Conservation (phyloP, 2,329 filamentous ascomycete species). For the Aspergillus costaricaensis region DNA sequence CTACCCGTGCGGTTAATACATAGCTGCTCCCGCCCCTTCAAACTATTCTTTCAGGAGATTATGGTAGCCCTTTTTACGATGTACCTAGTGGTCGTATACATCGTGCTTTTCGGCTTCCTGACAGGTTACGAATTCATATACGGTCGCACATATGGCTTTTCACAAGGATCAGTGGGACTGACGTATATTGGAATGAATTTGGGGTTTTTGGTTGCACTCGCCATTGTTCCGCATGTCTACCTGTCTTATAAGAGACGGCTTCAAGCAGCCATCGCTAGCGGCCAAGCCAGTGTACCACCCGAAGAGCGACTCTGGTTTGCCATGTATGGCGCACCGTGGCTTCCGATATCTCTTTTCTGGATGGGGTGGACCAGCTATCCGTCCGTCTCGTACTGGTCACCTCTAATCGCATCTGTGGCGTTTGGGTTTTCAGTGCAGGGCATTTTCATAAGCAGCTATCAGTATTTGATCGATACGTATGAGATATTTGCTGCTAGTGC, state of each 20-base stretch:
- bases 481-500: constrained; percentile 54
- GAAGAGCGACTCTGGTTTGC: constrained; percentile 58
- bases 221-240: constrained; percentile 48
- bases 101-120: constrained; percentile 36
- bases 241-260: constrained; percentile 30
- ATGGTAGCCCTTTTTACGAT: constrained; percentile 32
- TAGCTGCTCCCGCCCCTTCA: constrained; percentile 50
- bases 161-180: constrained; percentile 48
- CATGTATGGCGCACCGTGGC: constrained; percentile 53
- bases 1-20: constrained; percentile 44
- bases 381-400: constrained; percentile 52
- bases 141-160: constrained; percentile 50
- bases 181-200: constrained; percentile 53
- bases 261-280: constrained; percentile 29
- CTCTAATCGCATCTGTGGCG: constrained; percentile 51
- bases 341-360: constrained; percentile 60
- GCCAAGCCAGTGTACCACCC: constrained; percentile 47
- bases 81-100: constrained; percentile 34
- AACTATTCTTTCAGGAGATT: constrained; percentile 50
- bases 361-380: constrained; percentile 57
- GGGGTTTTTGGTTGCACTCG: constrained; percentile 39
- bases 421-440: constrained; percentile 55
- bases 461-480: constrained; percentile 61
- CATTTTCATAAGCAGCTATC: constrained; percentile 54
- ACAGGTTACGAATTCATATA: constrained; percentile 56